Evolutionary conservation across 495 filamentous ascomycete species (phyloP).

Genomic region (Glonium stellatum): DNA sequence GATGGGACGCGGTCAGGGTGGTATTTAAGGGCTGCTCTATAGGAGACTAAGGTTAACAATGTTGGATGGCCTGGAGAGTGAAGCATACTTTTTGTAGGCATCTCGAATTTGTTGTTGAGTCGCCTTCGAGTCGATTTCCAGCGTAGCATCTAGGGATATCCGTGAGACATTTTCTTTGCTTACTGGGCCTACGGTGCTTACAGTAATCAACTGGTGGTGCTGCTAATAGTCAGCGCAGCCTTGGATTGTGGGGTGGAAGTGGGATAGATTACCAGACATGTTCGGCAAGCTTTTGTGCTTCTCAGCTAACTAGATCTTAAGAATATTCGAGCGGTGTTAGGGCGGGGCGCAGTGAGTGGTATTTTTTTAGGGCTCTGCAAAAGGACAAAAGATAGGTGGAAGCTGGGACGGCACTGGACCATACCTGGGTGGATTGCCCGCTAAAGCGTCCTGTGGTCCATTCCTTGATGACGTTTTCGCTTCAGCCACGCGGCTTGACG

Average conservation of each 20-base stretch:
- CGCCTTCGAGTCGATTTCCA: conserved; percentile 68
- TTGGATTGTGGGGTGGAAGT: not conserved
- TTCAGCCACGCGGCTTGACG: not conserved
- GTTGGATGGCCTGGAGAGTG: not conserved
- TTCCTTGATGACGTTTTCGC: not conserved
- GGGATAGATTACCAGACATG: conserved; percentile 19
- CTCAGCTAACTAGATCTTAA: not conserved
- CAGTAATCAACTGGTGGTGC: conserved; percentile 30
- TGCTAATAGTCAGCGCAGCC: conserved; percentile 17
- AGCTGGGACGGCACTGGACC: too few species aligned
- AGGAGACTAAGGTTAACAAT: conserved; percentile 8
- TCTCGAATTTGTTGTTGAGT: conserved; percentile 79
- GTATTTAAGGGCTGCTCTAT: conserved; percentile 81
- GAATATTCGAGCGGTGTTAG: too few species aligned
- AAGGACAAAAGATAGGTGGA: too few species aligned
- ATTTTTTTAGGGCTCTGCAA: too few species aligned
- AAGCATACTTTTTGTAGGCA: conserved; percentile 77
- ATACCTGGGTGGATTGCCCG: too few species aligned
- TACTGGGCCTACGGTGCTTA: conserved; percentile 10
- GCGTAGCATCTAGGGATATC: conserved; percentile 46
- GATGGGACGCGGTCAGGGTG: conserved; percentile 87
- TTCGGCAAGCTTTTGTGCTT: not conserved
- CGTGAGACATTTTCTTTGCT: not conserved
- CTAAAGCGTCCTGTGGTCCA: too few species aligned
- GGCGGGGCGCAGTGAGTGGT: too few species aligned